A percentile compares a stretch with the other conserved stretches of the same genome.
Conservation (phyloP, 345 rosid species). For the Eucalyptus sp. region DNA sequence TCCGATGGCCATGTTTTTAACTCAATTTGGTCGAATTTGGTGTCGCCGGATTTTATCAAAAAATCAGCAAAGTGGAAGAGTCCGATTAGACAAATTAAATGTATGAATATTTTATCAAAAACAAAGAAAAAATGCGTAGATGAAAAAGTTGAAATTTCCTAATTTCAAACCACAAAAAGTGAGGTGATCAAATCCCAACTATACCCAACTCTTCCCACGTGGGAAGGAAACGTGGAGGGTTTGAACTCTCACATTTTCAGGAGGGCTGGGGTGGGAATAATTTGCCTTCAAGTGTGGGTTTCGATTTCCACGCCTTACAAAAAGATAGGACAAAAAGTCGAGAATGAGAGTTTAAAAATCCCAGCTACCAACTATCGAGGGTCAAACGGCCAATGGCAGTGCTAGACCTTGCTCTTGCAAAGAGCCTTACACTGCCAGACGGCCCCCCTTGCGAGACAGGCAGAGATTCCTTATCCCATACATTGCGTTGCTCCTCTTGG, state of each 20-base stretch:
- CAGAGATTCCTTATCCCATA: no score
- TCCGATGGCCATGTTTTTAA: neutral
- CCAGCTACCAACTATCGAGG: no score
- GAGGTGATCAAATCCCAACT: no score
- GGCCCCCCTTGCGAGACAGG: neutral
- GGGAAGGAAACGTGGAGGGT: rapidly evolving
- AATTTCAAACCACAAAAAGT: neutral
- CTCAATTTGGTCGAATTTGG: neutral
- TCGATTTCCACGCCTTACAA: rapidly evolving
- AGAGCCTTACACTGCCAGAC: rapidly evolving
- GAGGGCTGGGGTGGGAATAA: rapidly evolving
- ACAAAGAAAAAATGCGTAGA: neutral
- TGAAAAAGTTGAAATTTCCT: neutral
- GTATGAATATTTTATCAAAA: neutral
- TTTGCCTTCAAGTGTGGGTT: no score
- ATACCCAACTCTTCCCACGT: no score
- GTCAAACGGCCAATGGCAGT: neutral
- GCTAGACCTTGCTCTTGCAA: neutral
- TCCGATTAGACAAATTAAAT: neutral
- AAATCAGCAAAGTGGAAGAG: neutral
- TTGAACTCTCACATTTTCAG: no score
- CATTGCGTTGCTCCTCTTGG: no score
- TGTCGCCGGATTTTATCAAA: neutral
- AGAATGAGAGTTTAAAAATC: rapidly evolving
- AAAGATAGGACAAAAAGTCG: rapidly evolving